Base-by-base conservation (phyloP, 1,139 yeast genomes). In the Kodamaea anthophila region DNA sequence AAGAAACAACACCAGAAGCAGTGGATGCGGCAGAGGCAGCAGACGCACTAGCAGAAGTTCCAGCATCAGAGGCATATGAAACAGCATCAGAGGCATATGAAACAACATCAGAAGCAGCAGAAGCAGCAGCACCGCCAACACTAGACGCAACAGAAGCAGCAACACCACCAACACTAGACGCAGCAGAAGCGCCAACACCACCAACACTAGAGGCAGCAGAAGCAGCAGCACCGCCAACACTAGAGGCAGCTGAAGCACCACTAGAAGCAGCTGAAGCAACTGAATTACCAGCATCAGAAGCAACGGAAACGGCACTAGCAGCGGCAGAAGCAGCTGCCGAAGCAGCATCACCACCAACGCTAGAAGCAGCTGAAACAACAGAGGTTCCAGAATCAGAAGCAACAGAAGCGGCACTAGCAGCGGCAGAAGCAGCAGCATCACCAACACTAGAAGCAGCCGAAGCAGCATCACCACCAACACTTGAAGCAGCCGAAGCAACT, bases 201-300 rank as follows among this genome's bases (percentile, higher is more conserved):
- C n/a, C n/a, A n/a, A n/a, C n/a, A n/a, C n/a, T n/a, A 9, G 24
- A 20, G 8, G 24, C 29, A 14, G 19, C 23, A 5, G 13, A 13
- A 24, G 15, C 6, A 13, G 15, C 18, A 23, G 13, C 31, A 14
- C 15, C 8, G 16, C 21, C 30, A 12, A 19, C 30, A 18, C 25
- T 13, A 3, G 13, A 15, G 5, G 30, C 30, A 11, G 26, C n/a
- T 5, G 4, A 11, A 20, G 24, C 24, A 12, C 11, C 24, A 11
- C 18, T 13, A 3, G 6, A 15, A n/a, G 18, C 19, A 13, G 26
- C 9, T 7, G 24, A 5, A 21, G 15, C 30, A 20, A n/a, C 21
- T 4, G 26, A 15, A 16, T 22, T 11, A 9, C 12, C 24, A 18
- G 21, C 27, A 16, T 21, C 15, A n/a, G 20, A 9, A 10, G 7